phyloP scores from a whole-genome alignment of 768 basidiomycete genomes.

The Candolleomyces eurysporus region DNA sequence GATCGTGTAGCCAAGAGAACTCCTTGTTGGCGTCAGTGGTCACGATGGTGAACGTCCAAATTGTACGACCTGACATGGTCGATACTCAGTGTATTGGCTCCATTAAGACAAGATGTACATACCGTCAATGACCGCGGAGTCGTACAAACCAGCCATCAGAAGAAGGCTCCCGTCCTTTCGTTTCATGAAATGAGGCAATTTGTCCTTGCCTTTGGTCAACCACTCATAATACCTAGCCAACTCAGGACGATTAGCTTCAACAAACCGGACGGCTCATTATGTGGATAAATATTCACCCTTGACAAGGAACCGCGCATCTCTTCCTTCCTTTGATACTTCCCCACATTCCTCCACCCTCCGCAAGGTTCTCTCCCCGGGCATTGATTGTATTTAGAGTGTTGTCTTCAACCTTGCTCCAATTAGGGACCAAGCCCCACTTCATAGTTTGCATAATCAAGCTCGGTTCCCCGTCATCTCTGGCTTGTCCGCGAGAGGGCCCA shows the following conservation, averaged over 20 bases:
- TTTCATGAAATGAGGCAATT: slow-evolving; percentile 80
- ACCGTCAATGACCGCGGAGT: slow-evolving; percentile 69
- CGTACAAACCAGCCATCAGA: slow-evolving; percentile 88
- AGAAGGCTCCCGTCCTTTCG: slow-evolving; percentile 63
- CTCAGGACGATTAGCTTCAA: background rate
- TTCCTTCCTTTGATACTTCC: slow-evolving; percentile 74
- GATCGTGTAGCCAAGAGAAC: slow-evolving; percentile 86
- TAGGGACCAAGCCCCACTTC: slow-evolving; percentile 89
- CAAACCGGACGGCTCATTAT: no score
- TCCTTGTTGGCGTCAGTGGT: slow-evolving; percentile 75
- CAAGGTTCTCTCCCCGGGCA: slow-evolving; percentile 79
- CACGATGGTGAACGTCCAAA: slow-evolving; percentile 88
- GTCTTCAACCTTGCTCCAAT: slow-evolving; percentile 77
- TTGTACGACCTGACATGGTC: slow-evolving; percentile 40
- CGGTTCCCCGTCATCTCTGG: slow-evolving; percentile 8
- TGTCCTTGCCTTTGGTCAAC: slow-evolving; percentile 79
- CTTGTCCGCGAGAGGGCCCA: background rate
- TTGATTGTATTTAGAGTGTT: slow-evolving; percentile 82
- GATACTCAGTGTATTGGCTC: background rate
- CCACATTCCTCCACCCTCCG: slow-evolving; percentile 84
- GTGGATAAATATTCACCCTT: slow-evolving; percentile 20
- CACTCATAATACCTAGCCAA: slow-evolving; percentile 85
- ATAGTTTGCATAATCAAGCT: slow-evolving; percentile 69
- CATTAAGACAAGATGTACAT: slow-evolving; percentile 3
- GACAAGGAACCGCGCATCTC: slow-evolving; percentile 82